Conservation (phyloP, 805 yeast genomes). For the Kazachstania viticola region DNA sequence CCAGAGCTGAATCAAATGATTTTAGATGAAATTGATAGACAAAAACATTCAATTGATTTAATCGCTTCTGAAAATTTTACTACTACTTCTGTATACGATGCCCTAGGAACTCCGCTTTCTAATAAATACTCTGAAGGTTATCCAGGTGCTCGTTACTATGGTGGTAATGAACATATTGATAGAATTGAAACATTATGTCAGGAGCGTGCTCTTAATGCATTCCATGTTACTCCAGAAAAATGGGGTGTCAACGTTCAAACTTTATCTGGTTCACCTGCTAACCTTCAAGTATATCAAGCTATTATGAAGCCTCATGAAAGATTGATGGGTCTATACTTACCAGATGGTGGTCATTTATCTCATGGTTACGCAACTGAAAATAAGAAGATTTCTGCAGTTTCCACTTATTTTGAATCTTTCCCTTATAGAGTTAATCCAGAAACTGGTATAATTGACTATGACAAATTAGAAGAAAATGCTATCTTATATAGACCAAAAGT, state of each 20-base stretch:
- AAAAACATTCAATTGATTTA: slow-evolving; percentile 81
- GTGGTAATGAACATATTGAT: slow-evolving; percentile 96
- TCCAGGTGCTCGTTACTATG: slow-evolving; percentile 97
- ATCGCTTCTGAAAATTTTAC: slow-evolving; percentile 97
- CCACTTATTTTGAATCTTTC: slow-evolving; percentile 95
- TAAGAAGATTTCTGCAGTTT: slow-evolving; percentile 86
- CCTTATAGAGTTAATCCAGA: slow-evolving; percentile 87
- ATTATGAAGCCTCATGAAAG: slow-evolving; percentile 90
- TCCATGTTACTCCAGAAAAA: slow-evolving; percentile 58
- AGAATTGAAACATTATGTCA: slow-evolving; percentile 86
- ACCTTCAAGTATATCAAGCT: slow-evolving; percentile 90
- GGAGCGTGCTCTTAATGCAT: slow-evolving; percentile 85
- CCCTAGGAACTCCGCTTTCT: slow-evolving; percentile 93
- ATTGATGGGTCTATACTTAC: slow-evolving; percentile 93
- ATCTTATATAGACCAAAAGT: slow-evolving; percentile 88
- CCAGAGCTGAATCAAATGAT: slow-evolving; percentile 69
- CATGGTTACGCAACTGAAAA: slow-evolving; percentile 95
- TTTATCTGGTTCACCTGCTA: slow-evolving; percentile 94
- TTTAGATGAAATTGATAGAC: slow-evolving; percentile 76
- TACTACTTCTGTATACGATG: slow-evolving; percentile 87
- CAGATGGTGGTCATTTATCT: slow-evolving; percentile 97
- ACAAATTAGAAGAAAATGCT: slow-evolving; percentile 83
- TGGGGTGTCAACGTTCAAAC: slow-evolving; percentile 99
- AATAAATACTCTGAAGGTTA: slow-evolving; percentile 98
- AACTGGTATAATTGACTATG: slow-evolving; percentile 93